phyloP scores from a whole-genome alignment of 192 early-diverging fungal species.

The Backusella morwellensis region DNA sequence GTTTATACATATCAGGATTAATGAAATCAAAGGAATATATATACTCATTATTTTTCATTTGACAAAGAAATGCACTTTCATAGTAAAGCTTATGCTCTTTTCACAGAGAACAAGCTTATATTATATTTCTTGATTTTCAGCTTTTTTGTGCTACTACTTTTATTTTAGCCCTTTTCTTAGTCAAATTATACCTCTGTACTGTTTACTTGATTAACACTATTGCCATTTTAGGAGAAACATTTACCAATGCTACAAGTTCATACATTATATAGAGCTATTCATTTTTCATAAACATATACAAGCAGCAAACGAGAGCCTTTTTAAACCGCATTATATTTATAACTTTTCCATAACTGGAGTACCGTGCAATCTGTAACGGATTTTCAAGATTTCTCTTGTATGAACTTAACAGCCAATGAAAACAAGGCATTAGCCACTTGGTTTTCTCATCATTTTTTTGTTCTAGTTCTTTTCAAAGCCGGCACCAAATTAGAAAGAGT shows the following conservation, averaged over 20 bases:
- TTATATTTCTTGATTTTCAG: not conserved
- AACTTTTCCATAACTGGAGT: not conserved
- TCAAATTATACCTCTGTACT: not conserved
- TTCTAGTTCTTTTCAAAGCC: not conserved
- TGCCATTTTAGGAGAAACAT: not conserved
- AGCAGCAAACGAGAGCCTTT: not conserved
- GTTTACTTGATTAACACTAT: not conserved
- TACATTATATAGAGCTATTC: not conserved
- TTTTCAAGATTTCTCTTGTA: not conserved
- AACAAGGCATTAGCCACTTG: not conserved
- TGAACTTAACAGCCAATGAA: not conserved
- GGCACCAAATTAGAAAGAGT: not conserved
- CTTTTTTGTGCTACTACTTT: not conserved
- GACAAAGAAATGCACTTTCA: not conserved
- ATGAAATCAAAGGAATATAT: not conserved
- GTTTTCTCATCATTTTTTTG: not conserved
- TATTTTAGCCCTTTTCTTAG: not conserved
- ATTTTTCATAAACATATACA: not conserved
- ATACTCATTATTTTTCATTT: not conserved
- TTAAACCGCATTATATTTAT: not conserved
- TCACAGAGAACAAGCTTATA: not conserved
- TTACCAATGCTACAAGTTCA: not conserved
- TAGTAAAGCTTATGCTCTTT: not conserved
- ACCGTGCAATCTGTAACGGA: not conserved
- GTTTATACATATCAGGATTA: not conserved